A percentile compares a stretch with the other conserved stretches of the same genome.
Evolutionary conservation across 177 flowering plant species (phyloP).

Genomic region (Tripterygium wilfordii): DNA sequence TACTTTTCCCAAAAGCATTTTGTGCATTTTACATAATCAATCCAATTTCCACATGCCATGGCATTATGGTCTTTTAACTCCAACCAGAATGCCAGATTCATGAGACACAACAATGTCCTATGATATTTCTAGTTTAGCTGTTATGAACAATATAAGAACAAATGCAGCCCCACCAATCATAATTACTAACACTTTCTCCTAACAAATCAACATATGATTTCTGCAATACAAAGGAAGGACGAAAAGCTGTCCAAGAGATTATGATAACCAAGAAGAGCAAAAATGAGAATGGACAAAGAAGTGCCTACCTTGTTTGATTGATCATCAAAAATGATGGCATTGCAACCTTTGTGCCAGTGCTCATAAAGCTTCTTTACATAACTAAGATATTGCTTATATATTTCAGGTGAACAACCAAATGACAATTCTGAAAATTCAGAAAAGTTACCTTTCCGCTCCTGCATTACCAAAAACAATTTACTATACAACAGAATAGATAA

Average conservation of each 20-base stretch:
- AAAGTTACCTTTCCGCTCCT: not conserved
- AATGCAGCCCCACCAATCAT: no score
- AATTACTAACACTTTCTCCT: no score
- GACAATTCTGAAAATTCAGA: constrained; percentile 31
- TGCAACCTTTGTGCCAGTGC: constrained; percentile 41
- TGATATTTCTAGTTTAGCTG: no score
- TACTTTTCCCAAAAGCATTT: no score
- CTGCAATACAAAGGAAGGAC: no score
- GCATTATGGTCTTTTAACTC: no score
- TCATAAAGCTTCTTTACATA: constrained; percentile 49
- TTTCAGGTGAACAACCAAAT: constrained; percentile 15
- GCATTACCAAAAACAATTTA: not conserved
- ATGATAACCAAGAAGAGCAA: not conserved
- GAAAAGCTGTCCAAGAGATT: not conserved
- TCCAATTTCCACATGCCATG: no score
- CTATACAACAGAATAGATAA: not conserved
- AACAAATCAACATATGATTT: no score
- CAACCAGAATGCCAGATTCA: no score
- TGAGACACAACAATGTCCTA: no score
- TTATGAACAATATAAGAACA: no score
- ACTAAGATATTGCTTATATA: constrained; percentile 19
- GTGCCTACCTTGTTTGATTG: constrained; percentile 24
- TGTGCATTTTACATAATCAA: no score
- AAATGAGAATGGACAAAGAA: not conserved
- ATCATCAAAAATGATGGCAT: constrained; percentile 53